A percentile compares a stretch with the other conserved stretches of the same genome.
Conservation (phyloP, 805 yeast species). For the Torulaspora microellipsoides region DNA sequence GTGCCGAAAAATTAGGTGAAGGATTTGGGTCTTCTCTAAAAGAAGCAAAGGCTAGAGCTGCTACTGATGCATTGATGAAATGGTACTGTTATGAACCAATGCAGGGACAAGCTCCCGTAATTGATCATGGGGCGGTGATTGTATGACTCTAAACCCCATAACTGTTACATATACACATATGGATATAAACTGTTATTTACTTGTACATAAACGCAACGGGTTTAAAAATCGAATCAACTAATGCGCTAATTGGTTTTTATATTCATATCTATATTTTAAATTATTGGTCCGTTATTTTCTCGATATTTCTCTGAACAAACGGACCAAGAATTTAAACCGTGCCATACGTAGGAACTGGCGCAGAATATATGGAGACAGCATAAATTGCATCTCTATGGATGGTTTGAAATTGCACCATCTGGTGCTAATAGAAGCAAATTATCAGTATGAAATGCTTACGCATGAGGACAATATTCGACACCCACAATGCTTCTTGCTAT, state of each 20-base stretch:
- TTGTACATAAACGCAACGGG: conserved; percentile 7
- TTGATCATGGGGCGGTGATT: conserved; percentile 44
- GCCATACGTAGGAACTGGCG: not conserved
- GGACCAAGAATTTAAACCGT: conserved; percentile 4
- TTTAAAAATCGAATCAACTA: not conserved
- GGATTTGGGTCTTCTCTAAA: conserved; percentile 87
- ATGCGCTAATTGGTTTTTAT: no score
- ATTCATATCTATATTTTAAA: no score
- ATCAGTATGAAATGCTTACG: conserved; percentile 6
- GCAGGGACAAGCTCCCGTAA: conserved; percentile 50
- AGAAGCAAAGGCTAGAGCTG: conserved; percentile 91
- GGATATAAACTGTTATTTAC: conserved; percentile 6
- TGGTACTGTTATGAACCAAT: conserved; percentile 91
- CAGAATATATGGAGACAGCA: not conserved
- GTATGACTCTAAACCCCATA: conserved; percentile 28
- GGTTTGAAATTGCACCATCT: conserved; percentile 6
- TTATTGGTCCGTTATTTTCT: no score
- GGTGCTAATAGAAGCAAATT: conserved; percentile 12
- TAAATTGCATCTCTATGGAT: not conserved
- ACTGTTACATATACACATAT: conserved; percentile 10
- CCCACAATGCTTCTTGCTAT: conserved; percentile 16
- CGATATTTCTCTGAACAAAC: not conserved
- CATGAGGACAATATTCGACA: not conserved
- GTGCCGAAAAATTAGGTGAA: conserved; percentile 79
- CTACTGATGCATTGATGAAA: conserved; percentile 82